Conservation (phyloP, 768 basidiomycete genomes). For the Podaxis sp. region DNA sequence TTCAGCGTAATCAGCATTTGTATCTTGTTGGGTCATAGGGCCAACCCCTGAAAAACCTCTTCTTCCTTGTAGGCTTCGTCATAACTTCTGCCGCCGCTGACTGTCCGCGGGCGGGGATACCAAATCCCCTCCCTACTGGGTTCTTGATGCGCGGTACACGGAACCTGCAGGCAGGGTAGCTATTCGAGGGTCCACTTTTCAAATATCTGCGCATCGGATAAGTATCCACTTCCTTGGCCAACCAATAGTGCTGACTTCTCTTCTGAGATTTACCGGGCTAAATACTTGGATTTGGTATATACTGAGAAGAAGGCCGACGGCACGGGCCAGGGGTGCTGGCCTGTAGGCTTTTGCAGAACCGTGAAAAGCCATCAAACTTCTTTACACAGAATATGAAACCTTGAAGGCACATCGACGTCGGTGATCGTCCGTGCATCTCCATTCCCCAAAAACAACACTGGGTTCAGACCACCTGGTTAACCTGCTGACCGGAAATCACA, state of each 20-base stretch:
- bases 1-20: no score
- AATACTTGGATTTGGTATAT: neutral
- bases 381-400: neutral
- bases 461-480: neutral
- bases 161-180: neutral
- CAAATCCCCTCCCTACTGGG: neutral
- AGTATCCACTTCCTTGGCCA: no score
- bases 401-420: neutral
- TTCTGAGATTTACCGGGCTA: no score
- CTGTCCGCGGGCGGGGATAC: neutral
- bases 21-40: no score
- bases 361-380: neutral
- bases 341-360: neutral
- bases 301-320: neutral
- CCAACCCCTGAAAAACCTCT: neutral
- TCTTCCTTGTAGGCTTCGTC: neutral
- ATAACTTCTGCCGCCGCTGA: neutral
- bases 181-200: neutral
- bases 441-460: neutral
- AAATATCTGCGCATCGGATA: neutral
- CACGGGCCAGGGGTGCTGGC: neutral
- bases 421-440: neutral
- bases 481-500: neutral
- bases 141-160: constrained; percentile 1
- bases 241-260: no score